phyloP scores from a whole-genome alignment of 495 filamentous ascomycete species.

The Stereocaulon alpinum region DNA sequence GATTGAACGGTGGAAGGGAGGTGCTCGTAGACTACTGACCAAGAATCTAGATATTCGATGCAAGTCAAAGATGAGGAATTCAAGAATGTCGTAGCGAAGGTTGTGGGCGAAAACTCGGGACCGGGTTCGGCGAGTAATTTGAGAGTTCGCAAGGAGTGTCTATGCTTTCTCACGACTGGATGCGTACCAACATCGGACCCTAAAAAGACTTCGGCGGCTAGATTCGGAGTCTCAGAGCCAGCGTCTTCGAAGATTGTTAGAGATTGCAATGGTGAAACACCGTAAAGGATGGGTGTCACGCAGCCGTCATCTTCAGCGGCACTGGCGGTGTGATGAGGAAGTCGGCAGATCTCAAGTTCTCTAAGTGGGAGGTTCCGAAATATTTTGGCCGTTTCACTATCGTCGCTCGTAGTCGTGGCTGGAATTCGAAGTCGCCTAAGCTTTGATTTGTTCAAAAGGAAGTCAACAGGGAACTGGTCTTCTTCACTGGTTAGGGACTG shows the following conservation, averaged over 20 bases:
- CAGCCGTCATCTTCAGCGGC: conserved; percentile 11
- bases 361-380: conserved; percentile 13
- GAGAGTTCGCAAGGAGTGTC: conserved; percentile 9
- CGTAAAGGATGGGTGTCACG: conserved; percentile 6
- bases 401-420: conserved; percentile 11
- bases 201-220: conserved; percentile 12
- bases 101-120: background rate
- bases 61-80: conserved; percentile 12
- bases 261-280: background rate
- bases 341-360: conserved; percentile 17
- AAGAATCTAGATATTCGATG: conserved; percentile 12
- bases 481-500: conserved; percentile 10
- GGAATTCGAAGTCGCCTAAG: conserved; percentile 17
- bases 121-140: conserved; percentile 10
- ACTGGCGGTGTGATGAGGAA: conserved; percentile 8
- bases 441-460: conserved; percentile 13
- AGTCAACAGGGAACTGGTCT: conserved; percentile 13
- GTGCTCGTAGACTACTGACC: conserved; percentile 10
- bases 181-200: background rate
- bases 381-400: conserved; percentile 9
- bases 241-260: conserved; percentile 13
- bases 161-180: conserved; percentile 10
- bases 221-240: conserved; percentile 2
- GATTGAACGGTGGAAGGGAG: conserved; percentile 13
- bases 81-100: conserved; percentile 5